phyloP scores from a whole-genome alignment of 2,329 filamentous ascomycete genomes.

The Claviceps monticola region DNA sequence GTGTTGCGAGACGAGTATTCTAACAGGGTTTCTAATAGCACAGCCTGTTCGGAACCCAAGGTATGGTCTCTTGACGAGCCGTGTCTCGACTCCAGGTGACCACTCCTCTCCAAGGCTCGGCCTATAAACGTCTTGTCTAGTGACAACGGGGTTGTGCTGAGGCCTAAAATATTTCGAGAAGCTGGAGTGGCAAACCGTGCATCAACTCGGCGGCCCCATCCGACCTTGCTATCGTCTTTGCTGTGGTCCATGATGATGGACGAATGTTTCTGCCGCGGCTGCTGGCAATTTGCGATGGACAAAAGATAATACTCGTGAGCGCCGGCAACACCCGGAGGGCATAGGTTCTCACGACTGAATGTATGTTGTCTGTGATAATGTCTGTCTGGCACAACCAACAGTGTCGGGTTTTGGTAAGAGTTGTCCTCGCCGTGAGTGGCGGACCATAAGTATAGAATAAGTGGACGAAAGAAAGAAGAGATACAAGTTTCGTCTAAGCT shows the following conservation, averaged over 20 bases:
- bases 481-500: background rate
- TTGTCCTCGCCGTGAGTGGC: constrained; percentile 5
- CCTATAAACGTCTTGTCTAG: constrained; percentile 5
- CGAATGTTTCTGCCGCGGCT: background rate
- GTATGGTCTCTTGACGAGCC: constrained; percentile 1
- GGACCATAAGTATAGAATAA: constrained; percentile 1
- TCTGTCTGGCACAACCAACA: background rate
- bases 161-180: constrained; percentile 10
- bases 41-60: background rate
- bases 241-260: constrained; percentile 6
- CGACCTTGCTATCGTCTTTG: constrained; percentile 14
- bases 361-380: constrained; percentile 6
- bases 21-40: background rate
- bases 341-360: constrained; percentile 7
- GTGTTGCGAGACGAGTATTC: background rate
- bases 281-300: constrained; percentile 9
- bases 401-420: constrained; percentile 5
- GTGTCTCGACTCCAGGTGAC: constrained; percentile 1
- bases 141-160: background rate
- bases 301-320: constrained; percentile 17
- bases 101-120: constrained; percentile 4
- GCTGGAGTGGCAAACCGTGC: constrained; percentile 13
- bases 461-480: background rate
- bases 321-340: constrained; percentile 14
- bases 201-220: constrained; percentile 15